These are phyloP conservation scores for Balansia obtecta DNA, from an alignment of 2,329 filamentous ascomycete species.

Conservation along the genomic window DNA sequence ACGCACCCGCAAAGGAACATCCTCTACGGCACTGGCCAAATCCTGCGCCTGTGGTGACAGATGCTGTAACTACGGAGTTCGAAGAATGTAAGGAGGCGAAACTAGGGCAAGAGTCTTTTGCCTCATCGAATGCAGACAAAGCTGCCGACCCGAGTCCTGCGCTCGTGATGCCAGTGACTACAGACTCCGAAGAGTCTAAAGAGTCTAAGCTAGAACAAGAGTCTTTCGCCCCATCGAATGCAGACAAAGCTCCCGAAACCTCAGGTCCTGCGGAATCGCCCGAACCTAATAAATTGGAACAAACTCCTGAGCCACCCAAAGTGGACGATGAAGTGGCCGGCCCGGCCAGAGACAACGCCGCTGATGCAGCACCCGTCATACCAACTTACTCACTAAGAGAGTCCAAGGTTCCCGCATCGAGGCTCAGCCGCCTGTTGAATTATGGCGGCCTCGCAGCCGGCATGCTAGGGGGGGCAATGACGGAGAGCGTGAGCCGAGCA, in stretches of 20 bases:
- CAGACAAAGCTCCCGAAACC: slow-evolving; percentile 2
- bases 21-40: slow-evolving; percentile 24
- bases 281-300: neutral
- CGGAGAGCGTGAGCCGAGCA: slow-evolving; percentile 69
- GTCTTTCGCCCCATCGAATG: neutral
- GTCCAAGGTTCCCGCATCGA: slow-evolving; percentile 79
- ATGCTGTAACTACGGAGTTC: neutral
- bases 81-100: slow-evolving; percentile 1
- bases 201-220: neutral
- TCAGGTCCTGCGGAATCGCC: neutral
- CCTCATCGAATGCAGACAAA: neutral
- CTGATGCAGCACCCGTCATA: slow-evolving; percentile 9
- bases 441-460: slow-evolving; percentile 87
- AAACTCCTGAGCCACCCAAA: slow-evolving; percentile 1
- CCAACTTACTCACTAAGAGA: slow-evolving; percentile 61
- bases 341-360: slow-evolving; percentile 15
- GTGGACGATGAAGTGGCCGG: slow-evolving; percentile 9
- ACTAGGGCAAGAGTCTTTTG: neutral
- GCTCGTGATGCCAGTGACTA: slow-evolving; percentile 9
- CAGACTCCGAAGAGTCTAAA: neutral
- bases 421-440: slow-evolving; percentile 83
- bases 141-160: slow-evolving; percentile 12
- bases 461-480: slow-evolving; percentile 87
- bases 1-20: slow-evolving; percentile 21
- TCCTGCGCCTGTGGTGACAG: slow-evolving; percentile 12